Evolutionary conservation across 2,329 filamentous ascomycete species (phyloP).

Genomic region (Ophiostoma piceae): DNA sequence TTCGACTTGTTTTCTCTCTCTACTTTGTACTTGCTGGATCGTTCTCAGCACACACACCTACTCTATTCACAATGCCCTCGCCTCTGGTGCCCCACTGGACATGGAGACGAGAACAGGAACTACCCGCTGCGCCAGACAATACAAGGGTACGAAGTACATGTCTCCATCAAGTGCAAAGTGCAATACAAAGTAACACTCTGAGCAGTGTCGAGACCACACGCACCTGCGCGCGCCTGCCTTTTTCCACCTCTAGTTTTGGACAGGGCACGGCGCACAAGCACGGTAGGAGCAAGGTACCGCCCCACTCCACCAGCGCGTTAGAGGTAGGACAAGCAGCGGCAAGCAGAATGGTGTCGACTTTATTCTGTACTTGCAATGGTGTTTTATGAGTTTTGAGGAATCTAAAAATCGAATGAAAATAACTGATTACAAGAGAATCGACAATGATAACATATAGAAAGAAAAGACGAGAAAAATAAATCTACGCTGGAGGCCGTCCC

Average conservation of each 20-base stretch:
- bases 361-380: too few relatives aligned
- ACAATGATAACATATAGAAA: too few relatives aligned
- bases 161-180: not conserved
- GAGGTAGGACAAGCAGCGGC: not conserved
- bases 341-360: too few relatives aligned
- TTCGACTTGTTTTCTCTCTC: not conserved
- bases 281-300: conserved; percentile 10
- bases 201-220: too few relatives aligned
- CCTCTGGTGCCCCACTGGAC: not conserved
- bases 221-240: not conserved
- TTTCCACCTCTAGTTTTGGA: conserved; percentile 8
- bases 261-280: not conserved
- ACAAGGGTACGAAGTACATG: not conserved
- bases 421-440: not conserved
- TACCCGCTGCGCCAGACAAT: not conserved
- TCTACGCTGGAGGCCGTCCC: not conserved
- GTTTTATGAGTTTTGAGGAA: too few relatives aligned
- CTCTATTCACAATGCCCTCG: not conserved
- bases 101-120: conserved; percentile 7
- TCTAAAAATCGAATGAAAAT: not conserved
- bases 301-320: conserved; percentile 14
- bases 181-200: too few relatives aligned
- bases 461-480: not conserved
- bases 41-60: not conserved
- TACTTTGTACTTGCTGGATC: too few relatives aligned